phyloP scores from a whole-genome alignment of 352 stramenopile genomes.

The Globisporangium sylvaticum region DNA sequence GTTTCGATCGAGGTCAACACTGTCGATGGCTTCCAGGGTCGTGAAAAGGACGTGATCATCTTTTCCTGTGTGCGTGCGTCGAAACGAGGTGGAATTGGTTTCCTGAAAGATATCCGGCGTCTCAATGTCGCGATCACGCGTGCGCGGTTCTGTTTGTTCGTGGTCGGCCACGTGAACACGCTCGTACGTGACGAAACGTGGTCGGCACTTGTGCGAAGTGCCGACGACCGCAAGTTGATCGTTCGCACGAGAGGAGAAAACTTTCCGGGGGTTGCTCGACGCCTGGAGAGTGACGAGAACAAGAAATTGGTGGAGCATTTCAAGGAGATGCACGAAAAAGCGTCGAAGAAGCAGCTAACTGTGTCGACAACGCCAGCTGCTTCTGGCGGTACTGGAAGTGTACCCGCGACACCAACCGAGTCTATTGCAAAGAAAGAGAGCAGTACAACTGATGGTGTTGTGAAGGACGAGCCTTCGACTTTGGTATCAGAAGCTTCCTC shows the following conservation, averaged over 20 bases:
- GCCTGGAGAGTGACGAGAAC: conserved; percentile 38
- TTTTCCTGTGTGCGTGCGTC: conserved; percentile 94
- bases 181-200: conserved; percentile 77
- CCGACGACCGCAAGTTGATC: conserved; percentile 57
- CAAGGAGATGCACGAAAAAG: conserved; percentile 69
- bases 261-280: conserved; percentile 41
- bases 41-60: conserved; percentile 99
- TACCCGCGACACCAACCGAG: neutral
- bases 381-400: neutral
- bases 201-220: conserved; percentile 71
- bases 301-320: conserved; percentile 47
- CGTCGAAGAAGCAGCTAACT: conserved; percentile 30
- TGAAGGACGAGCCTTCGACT: neutral
- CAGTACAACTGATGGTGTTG: neutral
- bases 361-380: neutral
- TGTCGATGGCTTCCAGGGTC: conserved; percentile 97
- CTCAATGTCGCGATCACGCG: conserved; percentile 91
- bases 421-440: neutral
- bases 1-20: conserved; percentile 94
- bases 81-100: conserved; percentile 78
- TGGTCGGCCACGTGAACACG: conserved; percentile 78
- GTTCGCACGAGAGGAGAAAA: conserved; percentile 39
- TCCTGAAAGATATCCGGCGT: conserved; percentile 87
- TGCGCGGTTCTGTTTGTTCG: conserved; percentile 83
- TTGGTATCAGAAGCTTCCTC: neutral